Evolutionary conservation across 768 basidiomycete genomes (phyloP), one percentile per base, ranked within the genome.

Genomic region (Hygrocybe punicea): DNA sequence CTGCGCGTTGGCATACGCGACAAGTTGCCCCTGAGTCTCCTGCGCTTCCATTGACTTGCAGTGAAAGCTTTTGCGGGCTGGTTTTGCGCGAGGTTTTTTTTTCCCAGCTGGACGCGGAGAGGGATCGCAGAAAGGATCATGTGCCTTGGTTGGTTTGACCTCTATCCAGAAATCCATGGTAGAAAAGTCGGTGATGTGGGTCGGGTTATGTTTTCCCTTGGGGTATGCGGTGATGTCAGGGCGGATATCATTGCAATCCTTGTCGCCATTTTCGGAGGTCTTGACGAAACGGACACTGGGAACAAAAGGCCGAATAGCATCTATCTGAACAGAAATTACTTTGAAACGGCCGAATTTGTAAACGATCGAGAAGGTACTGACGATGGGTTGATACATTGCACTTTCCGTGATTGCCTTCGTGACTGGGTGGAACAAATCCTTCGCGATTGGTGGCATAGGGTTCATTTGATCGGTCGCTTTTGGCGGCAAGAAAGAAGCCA

Each of bases 21-120:
- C 53, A 11, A 72, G 51, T 51, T 72, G 71, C 2, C 66, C 71
- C 2, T 63, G 63, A 36, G 48, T 58, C 9, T 59, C 21, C 35
- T 17, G 9, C 10, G 53, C 25, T 1, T n/a, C 11, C 1, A 55
- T 17, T 0, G 51, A 34, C 4, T 2, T 13, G 8, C 48, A 19
- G 39, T 29, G 29, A 29, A 29, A 29, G 8, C 4, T 3, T 40
- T 40, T 14, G 5, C 16, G 39, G n/a, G n/a, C n/a, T n/a, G n/a
- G n/a, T 13, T 11, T 40, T 40, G 4, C 13, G 39, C 16, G 39
- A 16, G 16, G 6, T 48, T 4, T 5, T 6, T 23, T n/a, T 5
- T 46, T 64, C 61, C 33, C 61, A 62, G 25, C 8, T 19, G 14
- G 4, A 21, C 8, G n/a, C n/a, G 55, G 23, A 5, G 9, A 0